Percentiles rank a stretch among this genome's conserved stretches.
These are phyloP conservation scores for Solanum chacoense DNA, from an alignment of 305 asterid species.

Conservation along the genomic window DNA sequence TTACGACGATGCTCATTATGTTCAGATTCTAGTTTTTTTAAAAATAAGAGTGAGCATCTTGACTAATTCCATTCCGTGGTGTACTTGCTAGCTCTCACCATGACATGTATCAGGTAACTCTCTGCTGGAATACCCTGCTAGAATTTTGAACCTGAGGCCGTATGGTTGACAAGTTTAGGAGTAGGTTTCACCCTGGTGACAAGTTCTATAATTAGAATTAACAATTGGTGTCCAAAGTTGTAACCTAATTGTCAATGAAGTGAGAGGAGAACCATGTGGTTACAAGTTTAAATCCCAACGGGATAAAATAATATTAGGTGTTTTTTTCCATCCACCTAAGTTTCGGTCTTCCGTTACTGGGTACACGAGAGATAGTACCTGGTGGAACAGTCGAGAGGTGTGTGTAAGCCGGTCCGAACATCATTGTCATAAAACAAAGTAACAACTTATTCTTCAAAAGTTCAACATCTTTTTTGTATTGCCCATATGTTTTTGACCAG, in stretches of 20 bases:
- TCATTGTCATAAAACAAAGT: neutral
- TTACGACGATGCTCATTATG: neutral
- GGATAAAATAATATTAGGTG: neutral
- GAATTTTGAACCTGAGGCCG: neutral
- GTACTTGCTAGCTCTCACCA: neutral
- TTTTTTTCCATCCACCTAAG: neutral
- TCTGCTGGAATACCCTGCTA: neutral
- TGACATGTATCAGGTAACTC: neutral
- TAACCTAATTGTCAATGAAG: neutral
- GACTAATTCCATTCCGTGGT: neutral
- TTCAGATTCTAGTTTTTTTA: neutral
- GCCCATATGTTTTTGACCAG: neutral
- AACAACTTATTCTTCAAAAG: neutral
- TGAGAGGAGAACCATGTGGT: neutral
- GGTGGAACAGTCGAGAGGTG: neutral
- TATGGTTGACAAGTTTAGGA: neutral
- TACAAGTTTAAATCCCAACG: neutral
- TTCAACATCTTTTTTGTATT: neutral
- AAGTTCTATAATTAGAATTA: neutral
- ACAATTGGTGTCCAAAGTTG: neutral
- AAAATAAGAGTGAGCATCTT: too few species aligned
- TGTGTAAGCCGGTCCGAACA: neutral
- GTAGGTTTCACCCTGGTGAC: neutral
- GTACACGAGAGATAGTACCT: neutral
- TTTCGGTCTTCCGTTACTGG: neutral